These are phyloP conservation scores for Komagataella mondaviorum DNA, from an alignment of 805 yeast genomes.

Conservation along the genomic window DNA sequence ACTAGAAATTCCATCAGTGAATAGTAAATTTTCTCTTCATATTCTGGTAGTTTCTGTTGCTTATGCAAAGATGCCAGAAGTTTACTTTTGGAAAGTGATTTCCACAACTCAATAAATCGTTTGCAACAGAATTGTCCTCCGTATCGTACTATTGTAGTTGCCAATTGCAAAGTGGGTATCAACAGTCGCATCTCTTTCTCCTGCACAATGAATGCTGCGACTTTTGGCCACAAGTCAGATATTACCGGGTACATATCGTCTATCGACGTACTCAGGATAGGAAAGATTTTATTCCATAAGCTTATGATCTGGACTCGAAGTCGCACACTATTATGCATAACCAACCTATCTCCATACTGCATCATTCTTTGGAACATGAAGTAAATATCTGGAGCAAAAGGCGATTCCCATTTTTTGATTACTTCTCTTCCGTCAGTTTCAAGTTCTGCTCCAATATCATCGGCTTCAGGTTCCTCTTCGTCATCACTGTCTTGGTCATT, in stretches of 20 bases:
- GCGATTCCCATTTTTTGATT: constrained; percentile 49
- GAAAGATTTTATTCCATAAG: constrained; percentile 29
- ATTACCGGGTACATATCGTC: constrained; percentile 32
- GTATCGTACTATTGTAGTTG: constrained; percentile 11
- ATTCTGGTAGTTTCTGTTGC: neutral
- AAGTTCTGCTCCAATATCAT: constrained; percentile 7
- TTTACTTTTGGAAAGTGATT: neutral
- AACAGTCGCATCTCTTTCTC: constrained; percentile 10
- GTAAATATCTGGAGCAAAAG: constrained; percentile 51
- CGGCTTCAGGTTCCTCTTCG: constrained; percentile 14
- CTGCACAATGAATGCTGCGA: constrained; percentile 8
- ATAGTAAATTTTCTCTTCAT: neutral
- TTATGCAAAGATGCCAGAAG: neutral
- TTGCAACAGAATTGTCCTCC: constrained; percentile 26
- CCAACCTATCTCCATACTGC: constrained; percentile 51
- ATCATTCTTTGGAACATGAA: constrained; percentile 44
- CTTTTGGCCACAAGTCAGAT: constrained; percentile 40
- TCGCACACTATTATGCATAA: constrained; percentile 52
- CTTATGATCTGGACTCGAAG: constrained; percentile 44
- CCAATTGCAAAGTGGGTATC: constrained; percentile 10
- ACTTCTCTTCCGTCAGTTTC: constrained; percentile 6
- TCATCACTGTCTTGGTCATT: constrained; percentile 27
- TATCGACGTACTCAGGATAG: constrained; percentile 37
- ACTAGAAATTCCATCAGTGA: neutral
- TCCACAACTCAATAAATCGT: constrained; percentile 31